phyloP scores from a whole-genome alignment of 2,329 filamentous ascomycete genomes.

The Fusarium sp. region DNA sequence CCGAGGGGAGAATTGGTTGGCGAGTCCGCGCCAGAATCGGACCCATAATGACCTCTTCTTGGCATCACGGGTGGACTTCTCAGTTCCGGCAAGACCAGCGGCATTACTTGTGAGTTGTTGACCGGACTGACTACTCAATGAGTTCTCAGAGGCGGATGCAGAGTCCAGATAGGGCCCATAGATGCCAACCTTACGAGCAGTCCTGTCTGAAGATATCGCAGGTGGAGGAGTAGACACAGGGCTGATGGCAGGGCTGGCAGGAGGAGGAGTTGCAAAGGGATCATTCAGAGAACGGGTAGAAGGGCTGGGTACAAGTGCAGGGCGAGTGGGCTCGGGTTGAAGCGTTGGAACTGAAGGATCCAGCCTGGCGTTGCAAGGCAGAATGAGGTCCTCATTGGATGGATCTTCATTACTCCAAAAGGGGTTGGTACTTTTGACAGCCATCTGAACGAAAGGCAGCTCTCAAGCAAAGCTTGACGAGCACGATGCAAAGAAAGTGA shows the following conservation, averaged over 20 bases:
- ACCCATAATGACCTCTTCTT: background rate
- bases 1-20: slow-evolving; percentile 4
- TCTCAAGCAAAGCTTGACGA: background rate
- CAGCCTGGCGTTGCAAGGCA: slow-evolving; percentile 6
- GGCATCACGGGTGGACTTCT: background rate
- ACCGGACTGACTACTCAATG: background rate
- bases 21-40: slow-evolving; percentile 4
- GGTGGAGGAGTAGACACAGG: background rate
- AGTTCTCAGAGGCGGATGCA: background rate
- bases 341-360: background rate
- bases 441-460: background rate
- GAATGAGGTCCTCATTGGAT: background rate
- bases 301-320: background rate
- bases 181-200: slow-evolving; percentile 11
- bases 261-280: slow-evolving; percentile 4
- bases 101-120: background rate
- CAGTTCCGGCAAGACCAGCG: background rate
- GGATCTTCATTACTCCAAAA: slow-evolving; percentile 8
- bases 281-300: background rate
- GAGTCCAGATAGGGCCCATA: background rate
- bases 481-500: background rate
- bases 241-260: background rate
- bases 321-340: background rate
- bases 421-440: background rate
- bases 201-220: slow-evolving; percentile 1